Conservation (phyloP, 2,329 filamentous ascomycete genomes). For the Thelonectria olida region DNA sequence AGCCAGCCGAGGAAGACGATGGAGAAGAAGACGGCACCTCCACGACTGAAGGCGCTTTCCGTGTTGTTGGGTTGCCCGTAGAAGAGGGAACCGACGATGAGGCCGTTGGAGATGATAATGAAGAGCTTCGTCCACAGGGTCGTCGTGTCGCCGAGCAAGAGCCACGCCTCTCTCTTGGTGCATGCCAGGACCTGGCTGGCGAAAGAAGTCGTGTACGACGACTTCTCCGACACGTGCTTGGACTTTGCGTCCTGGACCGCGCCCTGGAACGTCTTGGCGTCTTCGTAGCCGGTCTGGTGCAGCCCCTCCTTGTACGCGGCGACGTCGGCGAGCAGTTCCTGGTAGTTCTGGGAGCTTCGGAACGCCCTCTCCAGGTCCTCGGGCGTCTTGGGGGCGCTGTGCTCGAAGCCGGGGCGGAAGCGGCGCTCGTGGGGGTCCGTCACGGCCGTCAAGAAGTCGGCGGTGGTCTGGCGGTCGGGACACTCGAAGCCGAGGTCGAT, state of each 20-base stretch:
- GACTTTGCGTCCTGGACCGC: constrained; percentile 77
- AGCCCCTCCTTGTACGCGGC: constrained; percentile 53
- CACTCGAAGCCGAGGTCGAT: constrained; percentile 70
- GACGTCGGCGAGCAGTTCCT: constrained; percentile 66
- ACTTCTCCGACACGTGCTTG: constrained; percentile 72
- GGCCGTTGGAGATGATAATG: constrained; percentile 76
- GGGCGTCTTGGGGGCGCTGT: constrained; percentile 72
- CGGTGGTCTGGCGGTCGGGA: constrained; percentile 28
- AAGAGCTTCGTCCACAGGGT: constrained; percentile 82
- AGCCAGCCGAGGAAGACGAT: constrained; percentile 68
- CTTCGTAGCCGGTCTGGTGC: constrained; percentile 62
- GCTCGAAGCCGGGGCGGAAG: constrained; percentile 70
- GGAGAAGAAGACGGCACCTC: constrained; percentile 58
- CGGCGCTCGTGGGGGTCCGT: constrained; percentile 75
- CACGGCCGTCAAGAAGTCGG: constrained; percentile 77
- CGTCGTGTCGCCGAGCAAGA: constrained; percentile 78
- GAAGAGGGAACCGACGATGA: constrained; percentile 84
- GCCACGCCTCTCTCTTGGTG: constrained; percentile 80
- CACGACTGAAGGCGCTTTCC: constrained; percentile 67
- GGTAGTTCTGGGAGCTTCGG: constrained; percentile 66
- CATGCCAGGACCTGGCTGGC: constrained; percentile 73
- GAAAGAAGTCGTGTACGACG: constrained; percentile 80
- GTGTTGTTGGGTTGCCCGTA: constrained; percentile 71
- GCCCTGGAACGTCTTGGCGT: constrained; percentile 72
- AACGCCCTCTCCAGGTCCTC: constrained; percentile 73